phyloP scores from a whole-genome alignment of 2,329 filamentous ascomycete species.

The Aspergillus sojae region DNA sequence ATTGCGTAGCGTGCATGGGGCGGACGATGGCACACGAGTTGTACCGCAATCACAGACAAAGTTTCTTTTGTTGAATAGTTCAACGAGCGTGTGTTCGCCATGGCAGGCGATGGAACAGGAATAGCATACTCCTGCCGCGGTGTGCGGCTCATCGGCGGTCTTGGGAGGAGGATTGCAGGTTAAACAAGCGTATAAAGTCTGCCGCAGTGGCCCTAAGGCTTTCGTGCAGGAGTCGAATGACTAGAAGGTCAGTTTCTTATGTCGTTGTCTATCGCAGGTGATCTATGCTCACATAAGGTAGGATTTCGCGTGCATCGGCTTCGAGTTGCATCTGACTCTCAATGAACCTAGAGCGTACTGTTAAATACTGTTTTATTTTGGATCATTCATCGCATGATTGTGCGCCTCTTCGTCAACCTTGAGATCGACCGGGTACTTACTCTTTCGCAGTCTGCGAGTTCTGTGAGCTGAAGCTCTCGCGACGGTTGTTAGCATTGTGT shows the following conservation, averaged over 20 bases:
- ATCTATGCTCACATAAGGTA: constrained; percentile 74
- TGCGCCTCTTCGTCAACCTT: neutral
- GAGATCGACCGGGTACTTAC: constrained; percentile 43
- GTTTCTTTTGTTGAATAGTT: constrained; percentile 93
- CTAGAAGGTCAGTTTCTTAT: constrained; percentile 48
- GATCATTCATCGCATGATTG: neutral
- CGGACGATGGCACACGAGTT: constrained; percentile 69
- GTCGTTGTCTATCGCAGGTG: neutral
- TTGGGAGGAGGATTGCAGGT: constrained; percentile 85
- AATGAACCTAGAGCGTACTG: constrained; percentile 67
- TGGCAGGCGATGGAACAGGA: constrained; percentile 96
- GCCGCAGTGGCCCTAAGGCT: constrained; percentile 82
- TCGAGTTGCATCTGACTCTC: constrained; percentile 87
- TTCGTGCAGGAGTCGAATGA: constrained; percentile 94
- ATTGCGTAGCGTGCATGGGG: constrained; percentile 74
- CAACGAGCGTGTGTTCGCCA: constrained; percentile 90
- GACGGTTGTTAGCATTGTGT: constrained; percentile 26
- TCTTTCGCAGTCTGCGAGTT: constrained; percentile 74
- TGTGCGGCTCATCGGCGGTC: constrained; percentile 64
- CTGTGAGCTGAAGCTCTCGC: constrained; percentile 52
- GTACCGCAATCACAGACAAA: constrained; percentile 98
- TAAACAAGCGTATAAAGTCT: constrained; percentile 87
- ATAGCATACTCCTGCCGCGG: constrained; percentile 86
- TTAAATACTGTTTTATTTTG: neutral
- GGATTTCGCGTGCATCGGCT: constrained; percentile 88